These are phyloP conservation scores for Thalassiosira profunda DNA, from an alignment of 108 stramenopile species.

Conservation along the genomic window DNA sequence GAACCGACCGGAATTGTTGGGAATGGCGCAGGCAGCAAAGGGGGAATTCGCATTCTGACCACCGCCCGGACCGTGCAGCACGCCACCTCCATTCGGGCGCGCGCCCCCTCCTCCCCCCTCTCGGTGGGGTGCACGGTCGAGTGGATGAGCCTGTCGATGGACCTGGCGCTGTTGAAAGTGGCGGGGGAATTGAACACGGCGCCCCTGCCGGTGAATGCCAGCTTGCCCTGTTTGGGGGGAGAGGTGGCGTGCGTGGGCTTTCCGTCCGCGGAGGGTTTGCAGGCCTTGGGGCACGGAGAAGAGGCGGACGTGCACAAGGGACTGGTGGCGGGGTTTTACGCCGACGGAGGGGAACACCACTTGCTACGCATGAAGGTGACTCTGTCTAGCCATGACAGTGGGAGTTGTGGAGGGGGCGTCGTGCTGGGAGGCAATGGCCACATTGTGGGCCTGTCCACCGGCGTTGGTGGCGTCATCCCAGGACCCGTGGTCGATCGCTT, in stretches of 20 bases:
- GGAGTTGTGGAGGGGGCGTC: conserved; percentile 50
- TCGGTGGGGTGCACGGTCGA: conserved; percentile 45
- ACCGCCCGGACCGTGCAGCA: conserved; percentile 77
- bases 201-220: conserved; percentile 6
- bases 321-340: conserved; percentile 76
- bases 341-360: conserved; percentile 49
- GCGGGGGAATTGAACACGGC: conserved; percentile 34
- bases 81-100: conserved; percentile 55
- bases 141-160: conserved; percentile 52
- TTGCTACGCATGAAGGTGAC: conserved; percentile 76
- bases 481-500: conserved; percentile 30
- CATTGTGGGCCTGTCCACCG: neutral
- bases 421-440: neutral
- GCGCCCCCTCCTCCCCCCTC: conserved; percentile 38
- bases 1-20: no score
- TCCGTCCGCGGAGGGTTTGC: no score
- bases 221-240: conserved; percentile 60
- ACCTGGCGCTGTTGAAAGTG: conserved; percentile 48
- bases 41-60: conserved; percentile 62
- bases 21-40: no score
- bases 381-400: conserved; percentile 75
- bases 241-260: conserved; percentile 78
- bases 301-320: conserved; percentile 63
- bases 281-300: no score
- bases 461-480: neutral